Evolutionary conservation across 2,329 filamentous ascomycete genomes (phyloP), one percentile per base, ranked within the genome.

Genomic region (Capronia coronata): DNA sequence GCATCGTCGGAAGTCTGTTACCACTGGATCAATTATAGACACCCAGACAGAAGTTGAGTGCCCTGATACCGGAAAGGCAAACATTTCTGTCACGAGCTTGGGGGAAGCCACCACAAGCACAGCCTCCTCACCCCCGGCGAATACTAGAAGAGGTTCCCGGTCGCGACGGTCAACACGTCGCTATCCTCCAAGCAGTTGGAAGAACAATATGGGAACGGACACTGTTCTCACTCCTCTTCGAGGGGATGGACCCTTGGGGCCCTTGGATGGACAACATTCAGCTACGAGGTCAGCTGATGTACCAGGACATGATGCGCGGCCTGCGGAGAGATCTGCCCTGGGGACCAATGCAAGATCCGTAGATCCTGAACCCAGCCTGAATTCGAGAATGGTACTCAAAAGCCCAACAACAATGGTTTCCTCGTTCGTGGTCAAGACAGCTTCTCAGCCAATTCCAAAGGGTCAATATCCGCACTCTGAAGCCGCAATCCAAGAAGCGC

Each of bases 141-240:
- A n/a, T n/a, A n/a, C n/a, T n/a, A n/a, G n/a, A n/a, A n/a, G n/a
- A n/a, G n/a, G n/a, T n/a, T 30, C 34, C 21, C 9, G 14, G 5
- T 34, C 42, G 10, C 29, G 10, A 16, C 30, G 37, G 14, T n/a
- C 25, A 11, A 54, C 44, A 39, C 25, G 25, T n/a, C 19, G 25
- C 16, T 54, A 51, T 43, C 52, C 52, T 35, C 52, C 48, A 2
- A 48, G 43, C 16, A 54, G 52, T 29, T 54, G 52, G 52, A 54
- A 51, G 42, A 34, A 19, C 8, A 18, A 37, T 2, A 14, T 18
- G 16, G 25, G 23, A 9, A 11, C 29, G 21, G 34, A 48, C 1
- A 30, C 19, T n/a, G 7, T 16, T 19, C 25, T 30, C 8, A 35
- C 27, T 10, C 27, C 23, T 13, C 3, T 21, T 22, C n/a, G 13